phyloP scores from a whole-genome alignment of 2,329 filamentous ascomycete genomes.

The Malbranchea zuffiana region DNA sequence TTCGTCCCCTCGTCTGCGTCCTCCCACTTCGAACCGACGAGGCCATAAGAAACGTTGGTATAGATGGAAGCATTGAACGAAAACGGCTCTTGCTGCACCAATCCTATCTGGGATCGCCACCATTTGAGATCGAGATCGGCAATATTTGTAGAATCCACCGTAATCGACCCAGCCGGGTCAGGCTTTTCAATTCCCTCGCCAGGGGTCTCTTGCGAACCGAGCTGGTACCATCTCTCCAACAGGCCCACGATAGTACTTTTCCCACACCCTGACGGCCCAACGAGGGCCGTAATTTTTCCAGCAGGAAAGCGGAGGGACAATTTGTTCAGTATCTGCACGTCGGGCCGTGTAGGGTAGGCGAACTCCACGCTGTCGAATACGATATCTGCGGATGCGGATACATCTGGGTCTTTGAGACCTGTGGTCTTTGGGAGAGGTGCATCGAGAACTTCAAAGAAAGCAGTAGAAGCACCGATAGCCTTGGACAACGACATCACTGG shows the following conservation, averaged over 20 bases:
- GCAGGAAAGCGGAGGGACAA: conserved; percentile 26
- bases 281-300: conserved; percentile 34
- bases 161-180: conserved; percentile 37
- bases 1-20: conserved; percentile 24
- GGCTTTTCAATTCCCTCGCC: not conserved
- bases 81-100: conserved; percentile 59
- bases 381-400: conserved; percentile 45
- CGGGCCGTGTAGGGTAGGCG: conserved; percentile 50
- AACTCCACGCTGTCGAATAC: conserved; percentile 56
- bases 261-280: conserved; percentile 37
- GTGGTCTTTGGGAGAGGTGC: conserved; percentile 20
- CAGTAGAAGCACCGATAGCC: conserved; percentile 22
- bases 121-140: conserved; percentile 51
- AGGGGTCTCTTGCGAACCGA: conserved; percentile 11
- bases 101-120: conserved; percentile 47
- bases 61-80: conserved; percentile 57
- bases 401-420: conserved; percentile 40
- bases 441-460: conserved; percentile 28
- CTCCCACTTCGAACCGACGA: conserved; percentile 33
- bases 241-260: conserved; percentile 38
- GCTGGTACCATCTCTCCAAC: conserved; percentile 35
- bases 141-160: conserved; percentile 44
- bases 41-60: conserved; percentile 51
- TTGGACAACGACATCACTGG: conserved; percentile 30
- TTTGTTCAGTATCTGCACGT: conserved; percentile 26